phyloP scores from a whole-genome alignment of 306 rosid genomes.

The Cicer pinnatifidum region DNA sequence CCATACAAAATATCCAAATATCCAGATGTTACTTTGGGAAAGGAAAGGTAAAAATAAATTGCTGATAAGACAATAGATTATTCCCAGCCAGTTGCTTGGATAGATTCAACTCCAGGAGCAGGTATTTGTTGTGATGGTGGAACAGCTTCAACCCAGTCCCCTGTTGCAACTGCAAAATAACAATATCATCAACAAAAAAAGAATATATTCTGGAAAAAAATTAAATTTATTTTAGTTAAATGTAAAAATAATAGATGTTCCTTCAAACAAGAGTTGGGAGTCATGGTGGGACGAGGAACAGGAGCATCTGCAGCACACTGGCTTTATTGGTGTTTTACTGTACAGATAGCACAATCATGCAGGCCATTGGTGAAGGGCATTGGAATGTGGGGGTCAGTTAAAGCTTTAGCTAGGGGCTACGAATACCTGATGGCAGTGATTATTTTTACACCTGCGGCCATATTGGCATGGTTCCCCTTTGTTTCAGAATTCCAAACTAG shows the following conservation, averaged over 20 bases:
- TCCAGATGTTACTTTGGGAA: slow-evolving; percentile 17
- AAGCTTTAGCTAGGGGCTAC: slow-evolving; percentile 83
- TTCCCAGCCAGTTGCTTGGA: slow-evolving; percentile 53
- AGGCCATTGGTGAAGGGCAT: slow-evolving; percentile 70
- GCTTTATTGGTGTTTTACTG: slow-evolving; percentile 49
- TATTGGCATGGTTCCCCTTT: slow-evolving; percentile 95
- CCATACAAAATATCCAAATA: no score
- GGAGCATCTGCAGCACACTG: slow-evolving; percentile 85
- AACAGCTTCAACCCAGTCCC: slow-evolving; percentile 54
- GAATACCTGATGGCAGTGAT: slow-evolving; percentile 89
- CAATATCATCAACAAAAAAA: not conserved
- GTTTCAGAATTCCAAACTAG: slow-evolving; percentile 95
- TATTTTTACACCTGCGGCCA: slow-evolving; percentile 77
- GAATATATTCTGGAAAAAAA: not conserved
- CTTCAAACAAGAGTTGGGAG: slow-evolving; percentile 94
- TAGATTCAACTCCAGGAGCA: slow-evolving; percentile 30
- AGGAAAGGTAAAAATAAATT: slow-evolving; percentile 14
- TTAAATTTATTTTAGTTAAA: no score
- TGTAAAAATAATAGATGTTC: no score
- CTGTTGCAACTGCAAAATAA: slow-evolving; percentile 34
- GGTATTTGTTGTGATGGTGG: slow-evolving; percentile 41
- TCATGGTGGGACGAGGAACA: slow-evolving; percentile 99
- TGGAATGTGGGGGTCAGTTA: slow-evolving; percentile 94
- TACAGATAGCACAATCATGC: slow-evolving; percentile 83
- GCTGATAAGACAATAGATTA: slow-evolving; percentile 2